Evolutionary conservation across 371 early-diverging fungal species (phyloP).

Genomic region (Basidiobolus meristosporus): DNA sequence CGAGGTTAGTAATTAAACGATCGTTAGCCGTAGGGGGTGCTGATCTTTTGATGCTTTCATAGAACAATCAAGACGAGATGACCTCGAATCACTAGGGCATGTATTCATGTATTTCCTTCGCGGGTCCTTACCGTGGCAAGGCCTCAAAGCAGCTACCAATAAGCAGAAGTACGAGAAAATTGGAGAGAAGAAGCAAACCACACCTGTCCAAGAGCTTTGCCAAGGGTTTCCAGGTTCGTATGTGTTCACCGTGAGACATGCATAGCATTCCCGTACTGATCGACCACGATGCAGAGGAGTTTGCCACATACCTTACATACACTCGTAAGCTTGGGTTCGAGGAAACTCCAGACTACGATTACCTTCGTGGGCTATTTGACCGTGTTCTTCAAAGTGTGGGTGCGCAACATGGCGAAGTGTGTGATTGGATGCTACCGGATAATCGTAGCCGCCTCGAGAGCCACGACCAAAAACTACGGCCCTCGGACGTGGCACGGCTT

Average conservation of each 20-base stretch:
- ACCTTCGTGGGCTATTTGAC: constrained; percentile 71
- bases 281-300: constrained; percentile 38
- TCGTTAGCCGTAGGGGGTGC: neutral
- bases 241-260: neutral
- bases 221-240: constrained; percentile 62
- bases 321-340: constrained; percentile 89
- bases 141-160: constrained; percentile 94
- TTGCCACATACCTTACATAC: constrained; percentile 79
- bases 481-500: too few species aligned
- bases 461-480: too few species aligned
- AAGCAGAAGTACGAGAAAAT: constrained; percentile 98
- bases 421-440: constrained; percentile 75
- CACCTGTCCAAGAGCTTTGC: constrained; percentile 83
- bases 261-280: neutral
- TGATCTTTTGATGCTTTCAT: constrained; percentile 1
- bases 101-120: constrained; percentile 98
- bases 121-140: constrained; percentile 98
- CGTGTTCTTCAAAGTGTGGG: constrained; percentile 54
- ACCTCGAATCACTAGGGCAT: constrained; percentile 96
- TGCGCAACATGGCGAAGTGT: constrained; percentile 81
- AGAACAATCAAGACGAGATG: constrained; percentile 97
- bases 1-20: constrained; percentile 20
- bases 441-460: neutral
- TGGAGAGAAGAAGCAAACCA: constrained; percentile 92
- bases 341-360: constrained; percentile 93